phyloP scores from a whole-genome alignment of 1,139 yeast species.

The Saccharomyces hybrid region DNA sequence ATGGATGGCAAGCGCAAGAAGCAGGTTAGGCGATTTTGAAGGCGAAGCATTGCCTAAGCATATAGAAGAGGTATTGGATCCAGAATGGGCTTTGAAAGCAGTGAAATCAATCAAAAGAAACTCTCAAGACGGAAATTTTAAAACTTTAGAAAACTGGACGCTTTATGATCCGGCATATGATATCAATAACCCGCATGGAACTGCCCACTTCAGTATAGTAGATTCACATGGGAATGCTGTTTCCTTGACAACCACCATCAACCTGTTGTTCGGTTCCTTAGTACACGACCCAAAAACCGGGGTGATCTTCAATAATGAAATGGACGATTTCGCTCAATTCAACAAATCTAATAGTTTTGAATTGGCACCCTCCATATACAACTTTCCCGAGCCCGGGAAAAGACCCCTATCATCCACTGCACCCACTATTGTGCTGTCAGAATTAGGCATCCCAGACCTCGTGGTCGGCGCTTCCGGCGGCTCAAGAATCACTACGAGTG shows the following conservation, averaged over 20 bases:
- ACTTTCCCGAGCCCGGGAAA: constrained; percentile 65
- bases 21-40: constrained; percentile 67
- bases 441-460: constrained; percentile 47
- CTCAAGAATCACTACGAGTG: constrained; percentile 76
- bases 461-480: constrained; percentile 95
- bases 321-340: constrained; percentile 93
- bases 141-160: constrained; percentile 57
- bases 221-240: constrained; percentile 69
- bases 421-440: constrained; percentile 61
- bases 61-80: constrained; percentile 34
- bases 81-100: constrained; percentile 52
- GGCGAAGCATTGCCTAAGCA: constrained; percentile 26
- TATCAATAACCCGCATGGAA: constrained; percentile 72
- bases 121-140: constrained; percentile 10
- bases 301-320: constrained; percentile 74
- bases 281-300: constrained; percentile 81
- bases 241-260: constrained; percentile 85
- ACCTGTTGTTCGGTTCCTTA: constrained; percentile 72
- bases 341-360: constrained; percentile 65
- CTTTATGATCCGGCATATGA: constrained; percentile 76
- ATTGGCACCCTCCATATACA: constrained; percentile 71
- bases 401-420: constrained; percentile 81
- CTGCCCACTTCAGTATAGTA: constrained; percentile 75
- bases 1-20: constrained; percentile 83
- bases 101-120: constrained; percentile 43